Evolutionary conservation across 257 asterid genomes (phyloP).

Genomic region (Scutellaria galericulata): DNA sequence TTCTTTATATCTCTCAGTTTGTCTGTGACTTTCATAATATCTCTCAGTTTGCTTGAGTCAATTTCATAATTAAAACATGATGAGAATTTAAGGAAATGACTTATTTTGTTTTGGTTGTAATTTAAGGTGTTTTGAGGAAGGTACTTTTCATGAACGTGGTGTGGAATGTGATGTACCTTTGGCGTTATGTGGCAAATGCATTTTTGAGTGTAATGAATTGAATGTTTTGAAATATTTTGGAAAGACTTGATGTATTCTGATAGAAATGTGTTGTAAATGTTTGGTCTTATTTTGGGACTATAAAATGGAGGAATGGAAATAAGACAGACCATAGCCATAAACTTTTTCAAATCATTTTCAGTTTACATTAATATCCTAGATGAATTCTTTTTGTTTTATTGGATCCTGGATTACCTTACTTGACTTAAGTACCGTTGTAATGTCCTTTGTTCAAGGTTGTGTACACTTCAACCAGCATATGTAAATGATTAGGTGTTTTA

Average conservation of each 20-base stretch:
- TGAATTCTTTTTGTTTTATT: background rate
- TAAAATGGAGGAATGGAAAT: background rate
- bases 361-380: background rate
- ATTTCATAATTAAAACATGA: background rate
- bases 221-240: background rate
- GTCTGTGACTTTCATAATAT: too few species aligned
- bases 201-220: slow-evolving; percentile 1
- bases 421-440: slow-evolving; percentile 9
- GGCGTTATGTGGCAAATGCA: background rate
- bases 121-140: background rate
- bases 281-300: background rate
- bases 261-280: background rate
- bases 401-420: slow-evolving; percentile 12
- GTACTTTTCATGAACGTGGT: background rate
- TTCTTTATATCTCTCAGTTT: slow-evolving; percentile 1
- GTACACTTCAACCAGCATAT: slow-evolving; percentile 18
- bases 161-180: slow-evolving; percentile 2
- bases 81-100: background rate
- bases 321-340: background rate
- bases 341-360: background rate
- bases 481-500: slow-evolving; percentile 10
- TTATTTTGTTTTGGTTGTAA: slow-evolving; percentile 14
- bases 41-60: too few species aligned
- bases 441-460: background rate
- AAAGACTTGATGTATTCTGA: background rate